A percentile compares a stretch with the other conserved stretches of the same genome.
Conservation (phyloP, 208 protist genomes). For the Acanthamoeba healyi region DNA sequence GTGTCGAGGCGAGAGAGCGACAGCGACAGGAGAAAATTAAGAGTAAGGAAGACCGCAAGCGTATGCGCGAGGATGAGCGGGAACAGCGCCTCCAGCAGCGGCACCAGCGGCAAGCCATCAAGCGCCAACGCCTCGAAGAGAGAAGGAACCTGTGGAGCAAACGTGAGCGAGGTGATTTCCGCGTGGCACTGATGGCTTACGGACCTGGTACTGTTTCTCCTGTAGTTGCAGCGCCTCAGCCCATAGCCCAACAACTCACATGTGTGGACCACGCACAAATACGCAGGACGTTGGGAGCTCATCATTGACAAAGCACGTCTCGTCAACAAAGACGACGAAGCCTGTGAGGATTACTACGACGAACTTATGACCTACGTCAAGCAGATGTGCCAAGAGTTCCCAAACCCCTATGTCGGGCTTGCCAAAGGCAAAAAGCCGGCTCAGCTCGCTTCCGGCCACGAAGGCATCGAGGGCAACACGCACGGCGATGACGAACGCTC, state of each 20-base stretch:
- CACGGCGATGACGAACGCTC: background rate
- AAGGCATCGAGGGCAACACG: background rate
- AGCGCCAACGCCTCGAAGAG: background rate
- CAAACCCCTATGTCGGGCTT: conserved; percentile 18
- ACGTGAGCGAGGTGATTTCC: conserved; percentile 3
- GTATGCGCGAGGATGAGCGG: background rate
- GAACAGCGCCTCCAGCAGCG: conserved; percentile 34
- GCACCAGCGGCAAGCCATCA: background rate
- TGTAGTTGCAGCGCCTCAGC: too few relatives aligned
- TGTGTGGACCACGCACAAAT: background rate
- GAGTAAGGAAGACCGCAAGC: conserved; percentile 1
- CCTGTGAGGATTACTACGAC: conserved; percentile 5
- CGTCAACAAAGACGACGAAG: conserved; percentile 18
- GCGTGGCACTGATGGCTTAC: conserved; percentile 27
- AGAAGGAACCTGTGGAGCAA: conserved; percentile 4
- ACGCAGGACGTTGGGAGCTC: background rate
- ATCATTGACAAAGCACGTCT: conserved; percentile 44
- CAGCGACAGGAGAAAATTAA: conserved; percentile 3
- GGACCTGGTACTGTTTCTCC: conserved; percentile 35
- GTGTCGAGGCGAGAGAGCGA: background rate
- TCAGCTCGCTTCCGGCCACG: background rate
- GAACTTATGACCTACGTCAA: conserved; percentile 1
- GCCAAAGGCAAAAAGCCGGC: background rate
- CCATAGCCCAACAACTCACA: background rate
- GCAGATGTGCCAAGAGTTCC: conserved; percentile 20